Conservation (phyloP, 2,329 filamentous ascomycete species). For the Fusarium foetens region DNA sequence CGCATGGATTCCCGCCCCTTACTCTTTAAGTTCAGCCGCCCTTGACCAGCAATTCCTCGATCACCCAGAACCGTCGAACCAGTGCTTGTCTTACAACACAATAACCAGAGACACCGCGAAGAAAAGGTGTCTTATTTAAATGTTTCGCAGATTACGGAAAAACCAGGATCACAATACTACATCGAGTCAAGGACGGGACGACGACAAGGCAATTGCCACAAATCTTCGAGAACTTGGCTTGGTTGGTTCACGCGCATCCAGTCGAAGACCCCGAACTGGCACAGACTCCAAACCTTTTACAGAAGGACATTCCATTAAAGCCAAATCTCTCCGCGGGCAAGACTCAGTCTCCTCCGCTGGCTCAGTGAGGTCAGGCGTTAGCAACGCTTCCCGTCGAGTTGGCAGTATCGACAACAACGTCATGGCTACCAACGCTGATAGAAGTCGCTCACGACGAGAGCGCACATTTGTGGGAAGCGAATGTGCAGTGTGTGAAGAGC, state of each 20-base stretch:
- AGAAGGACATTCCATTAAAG: conserved; percentile 46
- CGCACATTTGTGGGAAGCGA: conserved; percentile 94
- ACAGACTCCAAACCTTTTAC: conserved; percentile 41
- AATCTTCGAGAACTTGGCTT: conserved; percentile 47
- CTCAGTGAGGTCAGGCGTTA: conserved; percentile 49
- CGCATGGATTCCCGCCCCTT: conserved; percentile 33
- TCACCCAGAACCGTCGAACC: neutral
- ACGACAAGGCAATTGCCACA: conserved; percentile 38
- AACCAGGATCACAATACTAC: conserved; percentile 43
- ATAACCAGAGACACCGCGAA: conserved; percentile 16
- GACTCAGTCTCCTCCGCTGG: conserved; percentile 48
- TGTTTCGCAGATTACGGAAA: conserved; percentile 53
- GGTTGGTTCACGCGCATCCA: conserved; percentile 40
- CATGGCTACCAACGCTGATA: conserved; percentile 67
- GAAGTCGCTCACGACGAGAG: conserved; percentile 83
- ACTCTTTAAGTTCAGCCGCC: conserved; percentile 31
- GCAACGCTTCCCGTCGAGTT: conserved; percentile 49
- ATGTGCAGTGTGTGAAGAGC: conserved; percentile 97
- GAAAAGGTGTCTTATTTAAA: conserved; percentile 46
- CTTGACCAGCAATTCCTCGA: conserved; percentile 13
- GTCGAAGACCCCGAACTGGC: conserved; percentile 43
- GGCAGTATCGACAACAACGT: conserved; percentile 55
- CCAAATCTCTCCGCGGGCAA: conserved; percentile 43
- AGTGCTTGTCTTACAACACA: conserved; percentile 7
- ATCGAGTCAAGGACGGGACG: conserved; percentile 32